Percentiles rank a stretch among this genome's conserved stretches.
Conservation (phyloP, 2,329 filamentous ascomycete species). For the Didymella sp. region DNA sequence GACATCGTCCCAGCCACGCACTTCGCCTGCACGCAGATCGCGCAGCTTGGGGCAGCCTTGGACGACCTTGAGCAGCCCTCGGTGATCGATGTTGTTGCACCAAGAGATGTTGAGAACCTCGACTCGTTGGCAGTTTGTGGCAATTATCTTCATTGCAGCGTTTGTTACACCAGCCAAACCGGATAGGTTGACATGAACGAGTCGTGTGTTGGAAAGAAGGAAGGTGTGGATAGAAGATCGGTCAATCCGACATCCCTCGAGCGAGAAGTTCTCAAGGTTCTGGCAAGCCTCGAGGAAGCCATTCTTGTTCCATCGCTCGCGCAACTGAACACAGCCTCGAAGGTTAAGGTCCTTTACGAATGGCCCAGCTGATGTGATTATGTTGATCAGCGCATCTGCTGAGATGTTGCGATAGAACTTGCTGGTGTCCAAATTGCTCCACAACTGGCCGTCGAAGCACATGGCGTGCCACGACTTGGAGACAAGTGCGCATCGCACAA, state of each 20-base stretch:
- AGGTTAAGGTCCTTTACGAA: conserved; percentile 92
- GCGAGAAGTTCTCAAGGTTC: conserved; percentile 84
- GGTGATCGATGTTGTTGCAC: conserved; percentile 85
- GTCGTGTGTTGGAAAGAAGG: conserved; percentile 76
- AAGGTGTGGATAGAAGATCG: conserved; percentile 78
- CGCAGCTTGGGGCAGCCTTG: conserved; percentile 74
- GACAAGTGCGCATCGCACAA: conserved; percentile 78
- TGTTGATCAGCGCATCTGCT: conserved; percentile 79
- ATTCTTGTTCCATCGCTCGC: conserved; percentile 78
- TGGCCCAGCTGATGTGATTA: conserved; percentile 83
- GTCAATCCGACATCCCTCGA: conserved; percentile 90
- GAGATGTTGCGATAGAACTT: conserved; percentile 89
- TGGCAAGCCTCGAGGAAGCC: conserved; percentile 82
- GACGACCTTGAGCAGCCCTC: conserved; percentile 75
- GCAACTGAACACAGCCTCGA: conserved; percentile 86
- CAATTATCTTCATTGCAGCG: conserved; percentile 83
- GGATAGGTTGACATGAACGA: conserved; percentile 86
- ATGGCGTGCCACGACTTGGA: conserved; percentile 79
- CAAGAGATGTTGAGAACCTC: conserved; percentile 89
- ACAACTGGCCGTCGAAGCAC: conserved; percentile 95
- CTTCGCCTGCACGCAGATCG: conserved; percentile 82
- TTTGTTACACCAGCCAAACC: conserved; percentile 83
- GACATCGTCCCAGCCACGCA: conserved; percentile 77
- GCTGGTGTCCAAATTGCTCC: conserved; percentile 81
- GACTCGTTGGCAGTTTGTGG: conserved; percentile 79